These are phyloP conservation scores for Suillus lakei DNA, from an alignment of 768 basidiomycete species.

Conservation along the genomic window DNA sequence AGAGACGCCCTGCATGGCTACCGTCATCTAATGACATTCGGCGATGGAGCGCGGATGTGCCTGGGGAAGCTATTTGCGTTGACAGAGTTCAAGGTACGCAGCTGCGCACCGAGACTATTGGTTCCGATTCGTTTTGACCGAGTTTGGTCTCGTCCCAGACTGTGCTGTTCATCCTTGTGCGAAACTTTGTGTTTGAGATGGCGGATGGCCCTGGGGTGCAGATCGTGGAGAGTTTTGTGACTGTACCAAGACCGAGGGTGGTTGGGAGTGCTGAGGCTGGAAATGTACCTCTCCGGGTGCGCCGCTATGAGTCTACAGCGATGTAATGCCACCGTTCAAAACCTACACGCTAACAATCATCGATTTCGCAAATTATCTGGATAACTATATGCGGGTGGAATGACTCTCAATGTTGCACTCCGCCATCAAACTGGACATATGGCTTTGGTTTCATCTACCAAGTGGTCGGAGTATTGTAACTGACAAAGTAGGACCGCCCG, in stretches of 20 bases:
- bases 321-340: not conserved
- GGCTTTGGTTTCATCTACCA: not conserved
- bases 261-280: constrained; percentile 20
- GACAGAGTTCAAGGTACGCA: constrained; percentile 45
- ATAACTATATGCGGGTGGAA: not conserved
- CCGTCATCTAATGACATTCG: constrained; percentile 47
- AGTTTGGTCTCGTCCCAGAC: constrained; percentile 26
- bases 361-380: not conserved
- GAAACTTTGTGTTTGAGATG: constrained; percentile 38
- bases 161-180: constrained; percentile 41
- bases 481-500: too few species aligned
- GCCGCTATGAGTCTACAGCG: not conserved
- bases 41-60: constrained; percentile 51
- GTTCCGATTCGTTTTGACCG: not conserved
- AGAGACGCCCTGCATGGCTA: constrained; percentile 40
- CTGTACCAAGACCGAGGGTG: constrained; percentile 42
- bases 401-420: not conserved
- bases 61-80: constrained; percentile 49
- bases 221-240: constrained; percentile 27
- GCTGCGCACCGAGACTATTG: not conserved
- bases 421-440: not conserved
- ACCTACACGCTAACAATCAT: not conserved
- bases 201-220: constrained; percentile 44
- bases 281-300: constrained; percentile 17
- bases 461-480: not conserved